Evolutionary conservation across 1,284 basidiomycete species (phyloP), one percentile per base, ranked within the genome.

Genomic region (Exsudoporus floridanus): DNA sequence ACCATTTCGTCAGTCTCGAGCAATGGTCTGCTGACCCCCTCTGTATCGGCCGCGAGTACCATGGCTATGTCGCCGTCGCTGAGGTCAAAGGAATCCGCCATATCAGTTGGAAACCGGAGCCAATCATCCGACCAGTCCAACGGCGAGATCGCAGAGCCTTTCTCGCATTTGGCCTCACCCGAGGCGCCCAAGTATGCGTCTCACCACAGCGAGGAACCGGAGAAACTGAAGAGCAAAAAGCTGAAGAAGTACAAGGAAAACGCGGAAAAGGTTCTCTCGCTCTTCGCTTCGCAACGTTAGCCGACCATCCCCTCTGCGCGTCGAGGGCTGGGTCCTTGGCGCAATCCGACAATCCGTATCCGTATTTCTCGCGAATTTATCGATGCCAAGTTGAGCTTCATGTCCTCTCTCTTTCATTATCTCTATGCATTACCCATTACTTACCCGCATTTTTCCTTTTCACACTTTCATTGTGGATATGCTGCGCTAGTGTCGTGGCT

Each of bases 241-340:
- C 67, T 89, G 71, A 88, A 87, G 77, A 90, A 83, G 72, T 88
- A 88, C 73, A 90, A 89, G 71, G 83, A 88, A 67, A 86, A 84
- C 53, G 86, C 88, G 12, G 88, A 90, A 75, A 90, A 90, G 64
- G 78, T 91, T 53, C 77, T 90, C 55, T 88, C 88, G 30, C 74
- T 91, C 56, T 90, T 91, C 69, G 84, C 85, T 44, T 74, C 78
- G 47, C 79, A 77, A 47, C 77, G 79, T 59, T 72, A 65, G 59
- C 45, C 44, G 19, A 46, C 38, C 18, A 14, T 49, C 30, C 46
- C 16, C 40, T 35, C 13, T 37, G 23, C 33, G 54, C 47, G 47
- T 58, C 23, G 44, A 52, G 62, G 67, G 55, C 64, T 60, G 64
- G 62, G 49, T 62, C 63, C 65, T 57, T 53, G 58, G 41, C 50